Evolutionary conservation across 2,329 filamentous ascomycete species (phyloP).

Genomic region (Microsporum ferrugineum): DNA sequence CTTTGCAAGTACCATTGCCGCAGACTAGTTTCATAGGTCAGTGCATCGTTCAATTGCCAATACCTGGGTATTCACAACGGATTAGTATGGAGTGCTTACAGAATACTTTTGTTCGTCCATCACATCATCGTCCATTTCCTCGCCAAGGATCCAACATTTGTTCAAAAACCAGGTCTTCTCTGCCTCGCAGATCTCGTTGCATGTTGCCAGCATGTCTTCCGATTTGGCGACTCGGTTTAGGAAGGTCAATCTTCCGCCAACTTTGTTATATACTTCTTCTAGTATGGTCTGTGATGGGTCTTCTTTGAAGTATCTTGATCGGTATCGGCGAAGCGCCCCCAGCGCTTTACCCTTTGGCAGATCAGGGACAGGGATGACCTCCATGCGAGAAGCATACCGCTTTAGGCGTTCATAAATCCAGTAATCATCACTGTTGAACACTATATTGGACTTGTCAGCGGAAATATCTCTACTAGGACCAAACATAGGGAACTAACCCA

Average conservation of each 20-base stretch:
- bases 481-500: constrained; percentile 28
- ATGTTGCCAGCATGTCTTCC: constrained; percentile 64
- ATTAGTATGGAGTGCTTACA: constrained; percentile 41
- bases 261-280: constrained; percentile 68
- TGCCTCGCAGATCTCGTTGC: constrained; percentile 56
- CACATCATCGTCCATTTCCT: constrained; percentile 85
- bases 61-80: neutral
- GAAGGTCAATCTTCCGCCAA: constrained; percentile 81
- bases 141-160: constrained; percentile 64
- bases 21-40: constrained; percentile 44
- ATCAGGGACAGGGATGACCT: constrained; percentile 77
- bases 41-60: neutral
- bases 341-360: constrained; percentile 69
- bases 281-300: constrained; percentile 43
- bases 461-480: neutral
- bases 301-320: constrained; percentile 65
- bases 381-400: constrained; percentile 85
- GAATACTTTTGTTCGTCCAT: constrained; percentile 98
- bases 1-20: constrained; percentile 84
- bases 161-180: constrained; percentile 74
- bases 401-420: constrained; percentile 97
- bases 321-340: constrained; percentile 64
- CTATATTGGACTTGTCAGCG: constrained; percentile 32
- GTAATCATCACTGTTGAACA: constrained; percentile 96
- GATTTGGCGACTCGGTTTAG: constrained; percentile 84